Evolutionary conservation across 352 stramenopile genomes (phyloP), one percentile per base, ranked within the genome.

Genomic region (Pythium dissotocum): DNA sequence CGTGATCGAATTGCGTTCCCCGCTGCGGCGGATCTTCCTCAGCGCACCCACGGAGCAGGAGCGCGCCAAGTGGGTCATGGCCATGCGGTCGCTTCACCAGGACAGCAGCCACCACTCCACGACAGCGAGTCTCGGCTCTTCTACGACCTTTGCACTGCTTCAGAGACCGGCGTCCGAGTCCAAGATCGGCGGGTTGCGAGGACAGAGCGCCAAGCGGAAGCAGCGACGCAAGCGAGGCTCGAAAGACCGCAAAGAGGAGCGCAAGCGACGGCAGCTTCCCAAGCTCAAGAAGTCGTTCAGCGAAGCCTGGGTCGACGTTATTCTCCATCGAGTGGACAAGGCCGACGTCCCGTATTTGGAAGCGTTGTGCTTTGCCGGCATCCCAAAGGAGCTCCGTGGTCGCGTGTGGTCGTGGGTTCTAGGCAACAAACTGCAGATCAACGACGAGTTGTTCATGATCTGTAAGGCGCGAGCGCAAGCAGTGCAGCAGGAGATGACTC

Each of bases 391-490:
- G 59, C 55, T 94, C 10, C 82, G 88, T 40, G 88, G 88, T 5
- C 86, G 88, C 14, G 88, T 79, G 53, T 96, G 88, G 88, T 78
- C 83, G 10, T 93, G 83, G 77, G 65, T 93, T 12, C 73, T 96
- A 9, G 88, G 88, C 42, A 96, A 96, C 59, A 86, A 77, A 8
- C 72, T 96, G 10, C 88, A 94, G 74, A 82, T 96, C 36, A 96
- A 93, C 46, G 80, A 96, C 72, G 81, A 96, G 24, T 67, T 96
- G 24, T 96, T 94, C 61, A 76, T 77, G 5, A 94, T 96, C 55
- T 96, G 88, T 67, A 91, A 90, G 58, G 65, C 76, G 35, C 69
- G 88, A 58, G 88, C 88, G 4, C 79, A 86, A 57, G 88, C 88
- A 13, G 88, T 96, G 53, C 68, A 84, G 28, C 76, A 83, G 51